Base-by-base conservation (phyloP, 1,284 basidiomycete genomes). In the Rhodotorula sp. region DNA sequence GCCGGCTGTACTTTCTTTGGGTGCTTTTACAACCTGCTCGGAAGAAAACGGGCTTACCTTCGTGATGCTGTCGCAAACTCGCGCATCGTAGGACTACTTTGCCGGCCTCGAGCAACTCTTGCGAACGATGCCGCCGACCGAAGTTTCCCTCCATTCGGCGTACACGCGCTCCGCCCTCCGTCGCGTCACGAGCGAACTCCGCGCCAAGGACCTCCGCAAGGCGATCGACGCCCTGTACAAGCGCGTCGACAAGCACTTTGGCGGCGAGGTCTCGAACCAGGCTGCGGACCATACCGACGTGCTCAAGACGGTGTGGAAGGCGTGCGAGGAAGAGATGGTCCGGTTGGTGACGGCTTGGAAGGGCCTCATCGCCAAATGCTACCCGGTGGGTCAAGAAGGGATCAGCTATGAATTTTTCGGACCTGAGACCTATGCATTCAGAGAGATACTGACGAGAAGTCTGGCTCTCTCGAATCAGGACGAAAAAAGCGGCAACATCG, bases 181-280 rank as follows among this genome's bases (percentile, higher is more conserved):
- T 80, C 92, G 93, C 79, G 86, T 93, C 15, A 82, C 93, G 62
- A 93, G 92, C 79, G 94, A 97, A 76, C 90, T 88, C 78, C 89
- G 87, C 66, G 83, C 87, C 47, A 98, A 97, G 81, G 95, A 99
- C 79, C 84, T 97, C 43, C 88, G 92, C 50, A 97, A 86, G 77
- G 81, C 83, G 28, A 84, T 97, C 61, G 95, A 98, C 72, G 87
- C 87, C 15, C 85, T 99, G 57, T 90, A 89, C 79, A 92, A 92
- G 79, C 87, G 95, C 14, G 92, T 99, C 38, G 92, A 94, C 80
- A 99, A 99, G 81, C 95, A 98, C 80, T 98, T 97, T 80, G 88
- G 88, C 5, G 79, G 76, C 45, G 90, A 93, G 77, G 71, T 76
- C 4, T 67, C 65, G 5, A 74, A 72, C 38, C 86, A 86, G 0